These are phyloP conservation scores for Periconia macrospinosa DNA, from an alignment of 2,329 filamentous ascomycete species.

Conservation along the genomic window DNA sequence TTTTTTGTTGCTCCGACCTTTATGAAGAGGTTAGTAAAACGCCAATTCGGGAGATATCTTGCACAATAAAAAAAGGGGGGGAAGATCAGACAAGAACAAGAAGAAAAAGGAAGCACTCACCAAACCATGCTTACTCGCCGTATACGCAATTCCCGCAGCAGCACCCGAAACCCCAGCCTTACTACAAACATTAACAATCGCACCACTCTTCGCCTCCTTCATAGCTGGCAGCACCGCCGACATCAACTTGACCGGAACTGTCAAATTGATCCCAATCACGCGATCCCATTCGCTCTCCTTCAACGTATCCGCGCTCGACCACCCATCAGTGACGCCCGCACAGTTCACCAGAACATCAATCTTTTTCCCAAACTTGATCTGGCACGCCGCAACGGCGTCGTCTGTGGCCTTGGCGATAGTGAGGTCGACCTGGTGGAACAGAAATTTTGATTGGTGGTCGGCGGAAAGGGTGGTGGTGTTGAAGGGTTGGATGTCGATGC, in stretches of 20 bases:
- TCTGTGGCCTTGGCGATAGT: slow-evolving; percentile 19
- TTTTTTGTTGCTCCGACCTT: slow-evolving; percentile 52
- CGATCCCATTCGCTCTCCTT: slow-evolving; percentile 46
- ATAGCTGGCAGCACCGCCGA: slow-evolving; percentile 48
- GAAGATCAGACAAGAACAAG: too few species aligned
- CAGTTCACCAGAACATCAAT: slow-evolving; percentile 51
- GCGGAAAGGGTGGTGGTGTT: slow-evolving; percentile 14
- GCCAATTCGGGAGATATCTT: too few species aligned
- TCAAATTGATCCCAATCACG: slow-evolving; percentile 48
- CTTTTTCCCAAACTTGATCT: slow-evolving; percentile 20
- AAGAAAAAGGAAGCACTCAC: slow-evolving; percentile 28
- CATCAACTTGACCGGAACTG: slow-evolving; percentile 50
- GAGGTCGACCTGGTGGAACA: slow-evolving; percentile 29
- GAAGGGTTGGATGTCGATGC: slow-evolving; percentile 27
- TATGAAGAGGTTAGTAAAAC: neutral
- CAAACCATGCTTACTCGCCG: slow-evolving; percentile 49
- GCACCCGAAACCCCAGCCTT: slow-evolving; percentile 41
- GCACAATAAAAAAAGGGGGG: too few species aligned
- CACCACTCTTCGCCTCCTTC: slow-evolving; percentile 43
- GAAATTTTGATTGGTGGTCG: slow-evolving; percentile 17
- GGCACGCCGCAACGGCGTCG: slow-evolving; percentile 26
- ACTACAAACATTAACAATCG: slow-evolving; percentile 47
- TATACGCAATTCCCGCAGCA: slow-evolving; percentile 49
- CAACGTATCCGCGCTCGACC: slow-evolving; percentile 43
- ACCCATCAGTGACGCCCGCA: slow-evolving; percentile 50